These are phyloP conservation scores for Cladorrhinum sp. DNA, from an alignment of 2,329 filamentous ascomycete species.

Conservation along the genomic window DNA sequence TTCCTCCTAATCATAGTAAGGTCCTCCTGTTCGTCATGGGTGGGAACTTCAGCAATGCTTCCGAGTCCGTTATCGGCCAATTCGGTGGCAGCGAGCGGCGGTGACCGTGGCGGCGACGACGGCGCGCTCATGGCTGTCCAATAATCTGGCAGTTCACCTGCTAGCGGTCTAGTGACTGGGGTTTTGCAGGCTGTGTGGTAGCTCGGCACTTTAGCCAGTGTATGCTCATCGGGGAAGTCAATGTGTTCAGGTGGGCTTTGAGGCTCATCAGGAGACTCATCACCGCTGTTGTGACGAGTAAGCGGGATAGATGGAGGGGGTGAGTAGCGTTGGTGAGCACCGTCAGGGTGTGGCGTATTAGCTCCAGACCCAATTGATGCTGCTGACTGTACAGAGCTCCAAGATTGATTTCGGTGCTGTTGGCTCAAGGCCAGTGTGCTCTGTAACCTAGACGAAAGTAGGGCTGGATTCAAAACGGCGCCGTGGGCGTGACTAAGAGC, in stretches of 20 bases:
- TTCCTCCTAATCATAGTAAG: background rate
- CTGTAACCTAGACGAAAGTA: slow-evolving; percentile 65
- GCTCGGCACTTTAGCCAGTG: slow-evolving; percentile 71
- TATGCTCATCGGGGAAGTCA: slow-evolving; percentile 58
- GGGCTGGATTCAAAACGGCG: slow-evolving; percentile 47
- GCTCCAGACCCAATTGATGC: slow-evolving; percentile 40
- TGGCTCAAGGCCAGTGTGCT: slow-evolving; percentile 56
- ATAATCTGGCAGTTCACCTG: slow-evolving; percentile 63
- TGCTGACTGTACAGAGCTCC: slow-evolving; percentile 41
- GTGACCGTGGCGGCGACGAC: slow-evolving; percentile 39
- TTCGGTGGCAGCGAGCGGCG: slow-evolving; percentile 29
- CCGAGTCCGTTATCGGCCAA: slow-evolving; percentile 29
- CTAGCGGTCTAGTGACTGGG: slow-evolving; percentile 53
- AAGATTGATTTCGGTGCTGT: slow-evolving; percentile 45
- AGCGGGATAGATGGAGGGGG: slow-evolving; percentile 43
- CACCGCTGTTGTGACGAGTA: slow-evolving; percentile 54
- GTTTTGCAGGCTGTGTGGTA: slow-evolving; percentile 72
- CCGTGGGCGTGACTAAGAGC: slow-evolving; percentile 43
- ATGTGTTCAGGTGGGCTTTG: slow-evolving; percentile 48
- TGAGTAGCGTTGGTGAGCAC: slow-evolving; percentile 35
- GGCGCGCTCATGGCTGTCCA: slow-evolving; percentile 57
- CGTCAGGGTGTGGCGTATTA: slow-evolving; percentile 39
- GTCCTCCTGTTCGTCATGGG: background rate
- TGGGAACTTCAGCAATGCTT: slow-evolving; percentile 31
- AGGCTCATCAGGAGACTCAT: slow-evolving; percentile 23